Percentiles rank a stretch among this genome's conserved stretches.
These are phyloP conservation scores for Plasmodium blacklocki DNA, from an alignment of 169 alveolate species.

Conservation along the genomic window DNA sequence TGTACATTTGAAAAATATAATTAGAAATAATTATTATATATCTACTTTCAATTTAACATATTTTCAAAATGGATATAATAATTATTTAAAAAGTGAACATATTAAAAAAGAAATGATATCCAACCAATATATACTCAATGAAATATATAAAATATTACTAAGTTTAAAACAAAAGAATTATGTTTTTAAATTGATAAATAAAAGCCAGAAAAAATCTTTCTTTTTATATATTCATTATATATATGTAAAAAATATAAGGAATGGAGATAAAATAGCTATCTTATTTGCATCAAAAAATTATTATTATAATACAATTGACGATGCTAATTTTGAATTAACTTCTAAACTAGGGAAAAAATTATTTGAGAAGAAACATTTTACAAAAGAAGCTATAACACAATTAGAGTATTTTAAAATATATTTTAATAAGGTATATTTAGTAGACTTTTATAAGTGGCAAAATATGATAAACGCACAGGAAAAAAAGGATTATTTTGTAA, in stretches of 20 bases:
- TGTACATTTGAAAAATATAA: conserved; percentile 11
- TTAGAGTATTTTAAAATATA: conserved; percentile 47
- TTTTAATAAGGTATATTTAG: conserved; percentile 43
- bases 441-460: conserved; percentile 27
- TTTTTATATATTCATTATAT: conserved; percentile 55
- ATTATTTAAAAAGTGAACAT: conserved; percentile 40
- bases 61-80: conserved; percentile 20
- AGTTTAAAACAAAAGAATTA: conserved; percentile 25
- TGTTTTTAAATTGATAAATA: conserved; percentile 31
- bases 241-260: conserved; percentile 16
- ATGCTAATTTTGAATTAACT: conserved; percentile 21
- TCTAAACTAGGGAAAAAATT: not conserved
- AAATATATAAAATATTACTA: conserved; percentile 36
- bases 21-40: conserved; percentile 16
- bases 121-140: conserved; percentile 37
- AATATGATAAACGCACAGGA: not conserved
- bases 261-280: conserved; percentile 32
- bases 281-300: conserved; percentile 54
- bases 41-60: conserved; percentile 24
- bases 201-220: conserved; percentile 6
- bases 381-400: conserved; percentile 44
- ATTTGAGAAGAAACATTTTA: conserved; percentile 11
- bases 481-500: conserved; percentile 28
- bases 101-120: conserved; percentile 20
- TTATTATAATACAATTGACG: conserved; percentile 22